phyloP scores from a whole-genome alignment of 305 asterid genomes.

The Rubia balearica region DNA sequence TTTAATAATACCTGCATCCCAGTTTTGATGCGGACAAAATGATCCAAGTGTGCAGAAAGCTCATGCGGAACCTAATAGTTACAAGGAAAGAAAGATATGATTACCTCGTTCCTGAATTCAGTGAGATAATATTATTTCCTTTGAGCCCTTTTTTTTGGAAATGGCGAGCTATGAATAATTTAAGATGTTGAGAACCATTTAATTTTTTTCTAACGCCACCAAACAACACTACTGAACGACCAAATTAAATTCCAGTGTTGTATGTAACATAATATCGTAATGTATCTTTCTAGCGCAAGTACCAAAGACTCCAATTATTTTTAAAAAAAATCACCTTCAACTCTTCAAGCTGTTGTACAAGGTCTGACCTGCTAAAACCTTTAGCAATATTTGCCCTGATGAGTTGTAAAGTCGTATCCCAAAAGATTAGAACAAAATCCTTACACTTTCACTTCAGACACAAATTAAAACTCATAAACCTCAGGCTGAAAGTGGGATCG shows the following conservation, averaged over 20 bases:
- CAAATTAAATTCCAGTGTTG: neutral
- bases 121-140: neutral
- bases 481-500: slow-evolving; percentile 76
- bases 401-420: slow-evolving; percentile 13
- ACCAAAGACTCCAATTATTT: neutral
- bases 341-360: slow-evolving; percentile 46
- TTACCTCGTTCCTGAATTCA: neutral
- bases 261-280: no score
- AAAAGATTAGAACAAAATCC: slow-evolving; percentile 21
- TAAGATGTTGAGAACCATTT: neutral
- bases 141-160: neutral
- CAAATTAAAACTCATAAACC: slow-evolving; percentile 37
- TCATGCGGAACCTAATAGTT: slow-evolving; percentile 65
- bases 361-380: slow-evolving; percentile 68
- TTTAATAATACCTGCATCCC: slow-evolving; percentile 69
- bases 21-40: slow-evolving; percentile 64
- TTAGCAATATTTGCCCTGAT: slow-evolving; percentile 68
- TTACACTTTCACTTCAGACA: slow-evolving; percentile 18
- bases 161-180: neutral
- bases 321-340: slow-evolving; percentile 43
- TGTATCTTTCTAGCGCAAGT: neutral
- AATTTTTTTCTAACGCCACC: neutral
- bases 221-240: neutral
- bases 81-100: slow-evolving; percentile 19
- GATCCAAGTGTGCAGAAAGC: slow-evolving; percentile 72